Conservation (phyloP, 2,329 filamentous ascomycete genomes). For the Xylariaceae sp. region DNA sequence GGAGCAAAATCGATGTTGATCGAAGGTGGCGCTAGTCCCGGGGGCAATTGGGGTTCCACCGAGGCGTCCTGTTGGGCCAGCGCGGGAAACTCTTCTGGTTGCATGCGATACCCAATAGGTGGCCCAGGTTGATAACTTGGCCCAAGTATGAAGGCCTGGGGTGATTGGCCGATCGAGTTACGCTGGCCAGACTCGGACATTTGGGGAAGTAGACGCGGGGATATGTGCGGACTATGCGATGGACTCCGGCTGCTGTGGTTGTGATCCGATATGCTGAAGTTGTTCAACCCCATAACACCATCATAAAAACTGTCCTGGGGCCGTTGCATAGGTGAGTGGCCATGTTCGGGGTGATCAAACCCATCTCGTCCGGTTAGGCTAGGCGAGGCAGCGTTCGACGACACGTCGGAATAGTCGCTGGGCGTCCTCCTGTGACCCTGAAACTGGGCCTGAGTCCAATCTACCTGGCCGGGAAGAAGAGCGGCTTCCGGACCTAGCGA, state of each 20-base stretch:
- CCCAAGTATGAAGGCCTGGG: constrained; percentile 40
- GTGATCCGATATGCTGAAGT: constrained; percentile 72
- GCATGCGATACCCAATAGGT: constrained; percentile 37
- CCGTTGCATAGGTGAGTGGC: constrained; percentile 75
- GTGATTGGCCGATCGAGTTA: too few relatives aligned
- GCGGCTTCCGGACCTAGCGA: constrained; percentile 55
- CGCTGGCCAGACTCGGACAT: constrained; percentile 48
- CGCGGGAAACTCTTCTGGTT: constrained; percentile 47
- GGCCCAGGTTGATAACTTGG: constrained; percentile 38
- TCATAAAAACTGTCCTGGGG: constrained; percentile 72
- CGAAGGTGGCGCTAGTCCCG: constrained; percentile 64
- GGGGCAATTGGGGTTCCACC: constrained; percentile 58
- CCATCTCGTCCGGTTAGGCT: constrained; percentile 71
- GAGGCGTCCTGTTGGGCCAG: constrained; percentile 39
- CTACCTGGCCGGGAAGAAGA: constrained; percentile 47
- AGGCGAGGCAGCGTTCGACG: constrained; percentile 77
- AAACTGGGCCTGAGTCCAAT: constrained; percentile 59
- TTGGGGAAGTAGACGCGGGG: constrained; percentile 54
- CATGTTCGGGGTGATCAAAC: constrained; percentile 66
- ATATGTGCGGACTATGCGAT: constrained; percentile 66
- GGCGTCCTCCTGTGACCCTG: constrained; percentile 76
- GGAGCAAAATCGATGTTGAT: constrained; percentile 94
- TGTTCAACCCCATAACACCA: constrained; percentile 70
- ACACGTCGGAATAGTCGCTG: constrained; percentile 91
- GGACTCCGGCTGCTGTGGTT: constrained; percentile 71